Base-by-base conservation (phyloP, 352 stramenopile genomes). In the Pilasporangium apinafurcum region DNA sequence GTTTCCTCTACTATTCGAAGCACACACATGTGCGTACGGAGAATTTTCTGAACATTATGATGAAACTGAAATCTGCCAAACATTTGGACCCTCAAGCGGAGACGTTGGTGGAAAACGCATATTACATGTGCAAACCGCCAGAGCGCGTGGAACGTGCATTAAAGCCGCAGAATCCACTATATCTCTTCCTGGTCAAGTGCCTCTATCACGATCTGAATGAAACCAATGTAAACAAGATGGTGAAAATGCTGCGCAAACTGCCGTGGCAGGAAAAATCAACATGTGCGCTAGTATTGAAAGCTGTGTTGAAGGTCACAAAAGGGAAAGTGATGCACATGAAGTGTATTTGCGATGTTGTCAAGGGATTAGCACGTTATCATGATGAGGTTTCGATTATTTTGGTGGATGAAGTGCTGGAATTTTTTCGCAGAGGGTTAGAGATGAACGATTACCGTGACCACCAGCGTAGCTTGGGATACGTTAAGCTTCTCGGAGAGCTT, bases 1-100 rank as follows among this genome's bases (percentile, higher is more conserved):
- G 95, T 12, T 99, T 97, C 41, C 64, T 99, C 18, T 98, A 97
- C 61, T 92, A 88, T 44, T 88, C 80, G n/a, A 95, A 96, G 54
- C 86, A 97, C 57, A 98, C 95, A 14, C 87, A 96, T 51, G 62
- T 70, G 24, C 86, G 90, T 37, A 87, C 96, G 18, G 74, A 78
- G 12, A 82, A 71, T n/a, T 86, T 96, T 41, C 79, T 99, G 42
- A 82, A 90, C 24, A 83, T 95, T 26, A 97, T 98, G 83, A 96
- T 97, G 80, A 93, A 94, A 48, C 77, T 98, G 6, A 97, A 97
- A 51, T 89, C 92, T 34, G 94, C 91, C 5, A 98, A 96, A 58
- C 76, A 95, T 52, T 53, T 97, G 9, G 87, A 96, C 46, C 65
- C 77, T 0, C 74, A 92, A 26, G 56, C 87, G 2, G 86, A 95